Percentiles rank a stretch among this genome's conserved stretches.
These are phyloP conservation scores for Exophiala xenobiotica DNA, from an alignment of 2,329 filamentous ascomycete species.

Conservation along the genomic window DNA sequence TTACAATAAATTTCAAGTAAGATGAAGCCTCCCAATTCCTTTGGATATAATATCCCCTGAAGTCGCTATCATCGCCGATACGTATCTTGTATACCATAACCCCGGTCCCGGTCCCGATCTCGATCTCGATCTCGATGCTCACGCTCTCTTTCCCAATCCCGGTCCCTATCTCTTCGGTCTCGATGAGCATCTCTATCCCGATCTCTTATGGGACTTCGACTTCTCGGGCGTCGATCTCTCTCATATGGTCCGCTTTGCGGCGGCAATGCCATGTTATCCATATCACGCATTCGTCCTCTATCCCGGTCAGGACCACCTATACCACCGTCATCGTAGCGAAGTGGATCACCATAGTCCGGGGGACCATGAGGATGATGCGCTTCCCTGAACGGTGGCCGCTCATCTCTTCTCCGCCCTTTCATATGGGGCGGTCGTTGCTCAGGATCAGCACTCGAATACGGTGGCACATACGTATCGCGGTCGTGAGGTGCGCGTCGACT, in stretches of 20 bases:
- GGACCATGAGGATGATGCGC: background rate
- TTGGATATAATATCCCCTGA: too few species aligned
- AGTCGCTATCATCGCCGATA: conserved; percentile 16
- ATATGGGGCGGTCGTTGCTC: conserved; percentile 3
- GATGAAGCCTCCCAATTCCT: background rate
- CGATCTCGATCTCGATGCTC: conserved; percentile 17
- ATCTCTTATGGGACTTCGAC: conserved; percentile 25
- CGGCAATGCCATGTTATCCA: conserved; percentile 6
- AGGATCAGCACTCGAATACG: conserved; percentile 30
- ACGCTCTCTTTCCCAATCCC: conserved; percentile 18
- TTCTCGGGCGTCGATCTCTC: conserved; percentile 21
- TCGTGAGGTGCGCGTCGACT: conserved; percentile 15
- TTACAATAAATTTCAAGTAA: background rate
- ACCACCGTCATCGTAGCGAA: conserved; percentile 22
- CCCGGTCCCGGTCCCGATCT: conserved; percentile 17
- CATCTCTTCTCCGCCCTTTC: conserved; percentile 16
- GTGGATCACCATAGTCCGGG: conserved; percentile 19
- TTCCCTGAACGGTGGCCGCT: conserved; percentile 19
- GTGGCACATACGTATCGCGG: conserved; percentile 31
- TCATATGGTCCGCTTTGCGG: conserved; percentile 13
- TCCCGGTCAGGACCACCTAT: conserved; percentile 15
- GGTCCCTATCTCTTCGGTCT: conserved; percentile 22
- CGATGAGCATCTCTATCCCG: conserved; percentile 16
- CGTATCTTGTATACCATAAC: conserved; percentile 13
- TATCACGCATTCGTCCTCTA: conserved; percentile 10